Percentiles rank a stretch among this genome's conserved stretches.
phyloP scores from a whole-genome alignment of 2,329 filamentous ascomycete species.

The Trichophaea hybrida region DNA sequence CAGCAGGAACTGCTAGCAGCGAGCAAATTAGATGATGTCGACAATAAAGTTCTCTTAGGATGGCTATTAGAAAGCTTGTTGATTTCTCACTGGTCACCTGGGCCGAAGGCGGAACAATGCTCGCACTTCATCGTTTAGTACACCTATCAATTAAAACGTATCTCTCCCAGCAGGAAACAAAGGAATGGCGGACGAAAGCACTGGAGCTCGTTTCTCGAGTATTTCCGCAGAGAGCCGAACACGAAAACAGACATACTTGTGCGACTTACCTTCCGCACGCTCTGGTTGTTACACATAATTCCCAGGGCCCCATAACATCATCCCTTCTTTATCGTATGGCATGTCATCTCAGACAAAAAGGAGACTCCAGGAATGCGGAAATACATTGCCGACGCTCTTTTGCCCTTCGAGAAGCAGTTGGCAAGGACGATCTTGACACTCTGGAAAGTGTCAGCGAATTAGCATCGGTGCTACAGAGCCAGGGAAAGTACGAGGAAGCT shows the following conservation, averaged over 20 bases:
- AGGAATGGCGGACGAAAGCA: not conserved
- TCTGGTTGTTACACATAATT: not conserved
- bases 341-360: not conserved
- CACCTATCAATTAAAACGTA: not conserved
- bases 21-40: not conserved
- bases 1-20: not conserved
- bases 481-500: conserved; percentile 22
- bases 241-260: not conserved
- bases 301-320: not conserved
- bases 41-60: not conserved
- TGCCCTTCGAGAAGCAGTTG: not conserved
- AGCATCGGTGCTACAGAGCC: not conserved
- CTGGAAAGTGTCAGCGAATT: not conserved
- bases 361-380: not conserved
- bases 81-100: not conserved
- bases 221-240: not conserved
- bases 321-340: not conserved
- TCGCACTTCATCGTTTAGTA: not conserved
- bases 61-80: not conserved
- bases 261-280: not conserved
- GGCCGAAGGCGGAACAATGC: not conserved
- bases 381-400: not conserved
- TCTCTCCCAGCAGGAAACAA: not conserved
- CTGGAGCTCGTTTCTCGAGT: not conserved
- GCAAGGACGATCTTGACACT: not conserved